Conservation (phyloP, 2,329 filamentous ascomycete genomes). For the Hansfordia pulvinata region DNA sequence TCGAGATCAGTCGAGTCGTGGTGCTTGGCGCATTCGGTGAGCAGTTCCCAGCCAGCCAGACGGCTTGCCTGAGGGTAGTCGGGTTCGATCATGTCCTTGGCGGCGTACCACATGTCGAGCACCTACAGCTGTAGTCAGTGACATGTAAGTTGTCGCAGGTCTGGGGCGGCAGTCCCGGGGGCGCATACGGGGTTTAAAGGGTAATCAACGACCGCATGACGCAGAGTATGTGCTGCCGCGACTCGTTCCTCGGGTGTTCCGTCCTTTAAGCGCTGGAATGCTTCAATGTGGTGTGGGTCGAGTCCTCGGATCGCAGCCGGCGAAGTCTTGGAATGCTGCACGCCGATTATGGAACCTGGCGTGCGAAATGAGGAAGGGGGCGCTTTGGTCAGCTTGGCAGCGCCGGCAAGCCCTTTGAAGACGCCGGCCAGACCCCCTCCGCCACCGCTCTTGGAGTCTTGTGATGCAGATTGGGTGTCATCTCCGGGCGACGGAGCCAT, state of each 20-base stretch:
- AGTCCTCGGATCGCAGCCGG: constrained; percentile 26
- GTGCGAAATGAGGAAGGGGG: constrained; percentile 27
- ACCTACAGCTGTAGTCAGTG: too few species aligned
- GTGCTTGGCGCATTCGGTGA: constrained; percentile 53
- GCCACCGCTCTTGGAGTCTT: constrained; percentile 38
- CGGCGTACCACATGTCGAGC: constrained; percentile 51
- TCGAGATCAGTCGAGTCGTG: constrained; percentile 50
- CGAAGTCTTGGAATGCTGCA: constrained; percentile 26
- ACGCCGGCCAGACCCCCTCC: constrained; percentile 51
- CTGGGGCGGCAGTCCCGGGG: too few species aligned
- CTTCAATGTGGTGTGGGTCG: constrained; percentile 36
- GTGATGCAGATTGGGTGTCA: constrained; percentile 34
- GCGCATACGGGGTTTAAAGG: constrained; percentile 34
- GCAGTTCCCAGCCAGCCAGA: constrained; percentile 48
- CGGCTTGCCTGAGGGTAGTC: constrained; percentile 39
- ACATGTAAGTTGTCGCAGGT: too few species aligned
- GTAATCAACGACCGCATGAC: constrained; percentile 41
- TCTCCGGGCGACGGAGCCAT: constrained; percentile 50
- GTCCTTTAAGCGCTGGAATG: constrained; percentile 39
- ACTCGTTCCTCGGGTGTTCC: constrained; percentile 39
- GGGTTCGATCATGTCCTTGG: constrained; percentile 49
- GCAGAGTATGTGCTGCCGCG: constrained; percentile 42
- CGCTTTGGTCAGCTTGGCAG: constrained; percentile 36
- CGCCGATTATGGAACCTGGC: too few species aligned
- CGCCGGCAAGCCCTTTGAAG: constrained; percentile 46